phyloP scores from a whole-genome alignment of 257 asterid genomes.

The Nicotiana benthamiana region DNA sequence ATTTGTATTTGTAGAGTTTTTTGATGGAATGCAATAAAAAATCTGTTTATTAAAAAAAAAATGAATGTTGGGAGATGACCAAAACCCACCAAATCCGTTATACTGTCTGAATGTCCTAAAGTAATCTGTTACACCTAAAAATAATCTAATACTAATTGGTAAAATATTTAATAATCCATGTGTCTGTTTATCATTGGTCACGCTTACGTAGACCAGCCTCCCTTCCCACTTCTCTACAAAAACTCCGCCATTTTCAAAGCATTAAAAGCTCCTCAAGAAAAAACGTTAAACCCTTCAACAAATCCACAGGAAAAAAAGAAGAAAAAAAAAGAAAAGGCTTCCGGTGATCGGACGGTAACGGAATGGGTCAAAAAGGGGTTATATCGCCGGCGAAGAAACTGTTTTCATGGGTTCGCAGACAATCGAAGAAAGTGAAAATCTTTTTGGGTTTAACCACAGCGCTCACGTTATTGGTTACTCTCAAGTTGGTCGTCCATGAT shows the following conservation, averaged over 20 bases:
- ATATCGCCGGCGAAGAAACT: slow-evolving; percentile 46
- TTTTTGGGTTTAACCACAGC: slow-evolving; percentile 33
- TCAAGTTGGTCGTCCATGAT: slow-evolving; percentile 41
- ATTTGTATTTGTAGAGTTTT: too few species aligned
- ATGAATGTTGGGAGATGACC: background rate
- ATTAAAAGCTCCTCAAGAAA: background rate
- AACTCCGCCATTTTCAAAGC: background rate
- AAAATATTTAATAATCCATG: background rate
- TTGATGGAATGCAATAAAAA: too few species aligned
- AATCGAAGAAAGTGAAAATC: slow-evolving; percentile 62
- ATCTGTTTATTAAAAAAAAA: too few species aligned
- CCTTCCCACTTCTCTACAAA: background rate
- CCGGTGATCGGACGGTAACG: background rate
- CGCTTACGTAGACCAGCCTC: background rate
- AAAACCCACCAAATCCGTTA: slow-evolving; percentile 4
- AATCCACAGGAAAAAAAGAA: background rate
- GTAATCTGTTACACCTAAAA: background rate
- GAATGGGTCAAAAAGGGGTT: slow-evolving; percentile 69
- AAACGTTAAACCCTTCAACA: background rate
- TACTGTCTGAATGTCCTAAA: background rate
- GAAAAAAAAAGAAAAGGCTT: background rate
- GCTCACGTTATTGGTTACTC: slow-evolving; percentile 48
- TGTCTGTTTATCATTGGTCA: background rate
- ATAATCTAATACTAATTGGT: background rate
- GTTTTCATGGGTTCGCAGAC: slow-evolving; percentile 68